Percentiles rank a stretch among this genome's conserved stretches.
Evolutionary conservation across 208 protist genomes (phyloP).

Genomic region (Leishmania guyanensis): DNA sequence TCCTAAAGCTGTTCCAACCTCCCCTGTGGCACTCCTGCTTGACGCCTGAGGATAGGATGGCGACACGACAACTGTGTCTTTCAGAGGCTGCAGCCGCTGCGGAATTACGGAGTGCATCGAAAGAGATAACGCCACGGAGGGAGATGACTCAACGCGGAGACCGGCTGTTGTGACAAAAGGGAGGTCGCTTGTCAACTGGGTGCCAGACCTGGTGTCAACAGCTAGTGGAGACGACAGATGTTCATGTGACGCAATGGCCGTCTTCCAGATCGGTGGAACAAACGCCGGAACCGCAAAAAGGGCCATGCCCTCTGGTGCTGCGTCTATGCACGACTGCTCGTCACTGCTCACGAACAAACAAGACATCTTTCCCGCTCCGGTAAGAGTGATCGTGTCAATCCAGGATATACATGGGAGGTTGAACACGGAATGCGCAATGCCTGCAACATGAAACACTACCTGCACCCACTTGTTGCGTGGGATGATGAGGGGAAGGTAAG

Average conservation of each 20-base stretch:
- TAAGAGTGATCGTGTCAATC: constrained; percentile 69
- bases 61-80: background rate
- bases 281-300: constrained; percentile 87
- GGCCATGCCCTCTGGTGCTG: constrained; percentile 60
- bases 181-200: background rate
- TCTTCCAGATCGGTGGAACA: constrained; percentile 75
- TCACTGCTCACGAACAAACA: constrained; percentile 56
- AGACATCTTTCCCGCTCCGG: constrained; percentile 50
- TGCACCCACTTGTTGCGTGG: constrained; percentile 86
- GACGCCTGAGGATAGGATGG: background rate
- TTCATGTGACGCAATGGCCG: constrained; percentile 12
- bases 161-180: background rate
- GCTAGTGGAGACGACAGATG: constrained; percentile 2
- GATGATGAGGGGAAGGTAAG: constrained; percentile 74
- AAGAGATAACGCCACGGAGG: background rate
- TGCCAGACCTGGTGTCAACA: background rate
- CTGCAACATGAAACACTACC: constrained; percentile 78
- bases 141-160: background rate
- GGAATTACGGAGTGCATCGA: background rate
- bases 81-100: constrained; percentile 8
- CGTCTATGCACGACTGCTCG: constrained; percentile 73
- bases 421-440: constrained; percentile 71
- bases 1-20: background rate
- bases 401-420: constrained; percentile 53
- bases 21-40: background rate